phyloP scores from a whole-genome alignment of 2,329 filamentous ascomycete species.

The Cladosporium sp. region DNA sequence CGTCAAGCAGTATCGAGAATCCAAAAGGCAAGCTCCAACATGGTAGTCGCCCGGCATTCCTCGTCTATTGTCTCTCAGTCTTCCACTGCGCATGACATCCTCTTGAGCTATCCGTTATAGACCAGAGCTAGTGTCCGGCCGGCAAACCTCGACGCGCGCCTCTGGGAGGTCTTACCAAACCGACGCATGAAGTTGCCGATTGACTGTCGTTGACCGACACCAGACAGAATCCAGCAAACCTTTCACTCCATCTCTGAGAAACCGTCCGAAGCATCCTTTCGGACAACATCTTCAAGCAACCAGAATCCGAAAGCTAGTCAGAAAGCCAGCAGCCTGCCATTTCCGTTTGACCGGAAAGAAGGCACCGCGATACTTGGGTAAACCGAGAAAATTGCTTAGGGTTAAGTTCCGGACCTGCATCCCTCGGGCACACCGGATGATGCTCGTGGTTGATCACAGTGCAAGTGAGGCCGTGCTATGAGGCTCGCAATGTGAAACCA shows the following conservation, averaged over 20 bases:
- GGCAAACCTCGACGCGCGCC: slow-evolving; percentile 69
- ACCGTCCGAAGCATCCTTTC: slow-evolving; percentile 16
- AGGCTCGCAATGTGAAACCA: slow-evolving; percentile 44
- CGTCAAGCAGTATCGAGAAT: slow-evolving; percentile 32
- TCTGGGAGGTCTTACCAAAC: slow-evolving; percentile 69
- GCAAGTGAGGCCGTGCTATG: slow-evolving; percentile 51
- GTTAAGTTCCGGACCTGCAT: slow-evolving; percentile 88
- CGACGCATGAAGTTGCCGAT: slow-evolving; percentile 68
- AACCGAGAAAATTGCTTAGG: slow-evolving; percentile 75
- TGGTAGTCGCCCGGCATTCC: slow-evolving; percentile 47
- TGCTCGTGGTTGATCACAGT: slow-evolving; percentile 3
- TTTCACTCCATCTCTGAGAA: slow-evolving; percentile 25
- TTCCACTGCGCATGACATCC: slow-evolving; percentile 33
- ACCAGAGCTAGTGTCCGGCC: slow-evolving; percentile 71
- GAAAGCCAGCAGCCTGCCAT: slow-evolving; percentile 61
- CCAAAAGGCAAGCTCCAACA: slow-evolving; percentile 48
- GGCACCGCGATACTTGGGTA: slow-evolving; percentile 37
- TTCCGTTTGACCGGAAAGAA: slow-evolving; percentile 1
- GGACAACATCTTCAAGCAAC: slow-evolving; percentile 4
- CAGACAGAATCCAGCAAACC: slow-evolving; percentile 24
- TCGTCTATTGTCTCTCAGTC: slow-evolving; percentile 48
- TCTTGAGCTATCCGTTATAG: slow-evolving; percentile 52
- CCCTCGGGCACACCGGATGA: slow-evolving; percentile 38
- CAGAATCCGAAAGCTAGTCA: slow-evolving; percentile 20
- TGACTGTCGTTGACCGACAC: slow-evolving; percentile 40